These are phyloP conservation scores for Lasiodiplodia hormozganensis DNA, from an alignment of 2,329 filamentous ascomycete genomes.

Conservation along the genomic window DNA sequence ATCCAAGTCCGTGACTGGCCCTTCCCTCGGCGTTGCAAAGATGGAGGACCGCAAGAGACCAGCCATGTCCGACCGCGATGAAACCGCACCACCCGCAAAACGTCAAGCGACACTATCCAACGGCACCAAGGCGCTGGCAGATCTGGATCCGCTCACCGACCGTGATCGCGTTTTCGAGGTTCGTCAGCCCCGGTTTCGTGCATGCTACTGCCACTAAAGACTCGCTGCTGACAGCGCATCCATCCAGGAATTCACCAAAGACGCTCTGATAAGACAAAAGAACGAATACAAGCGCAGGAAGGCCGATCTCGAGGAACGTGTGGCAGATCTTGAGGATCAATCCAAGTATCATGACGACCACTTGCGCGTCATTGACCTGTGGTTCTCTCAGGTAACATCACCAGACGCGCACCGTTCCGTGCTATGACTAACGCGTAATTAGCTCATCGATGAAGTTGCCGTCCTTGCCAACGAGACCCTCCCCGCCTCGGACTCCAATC, in stretches of 20 bases:
- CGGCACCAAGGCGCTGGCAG: conserved; percentile 71
- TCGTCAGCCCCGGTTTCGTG: conserved; percentile 49
- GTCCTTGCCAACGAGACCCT: conserved; percentile 49
- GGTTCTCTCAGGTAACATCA: conserved; percentile 85
- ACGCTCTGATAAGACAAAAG: conserved; percentile 97
- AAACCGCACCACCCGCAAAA: conserved; percentile 88
- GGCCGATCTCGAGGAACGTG: conserved; percentile 76
- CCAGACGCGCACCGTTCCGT: background rate
- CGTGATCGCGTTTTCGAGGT: conserved; percentile 62
- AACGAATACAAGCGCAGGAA: conserved; percentile 96
- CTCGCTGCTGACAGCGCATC: conserved; percentile 26
- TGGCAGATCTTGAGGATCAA: conserved; percentile 80
- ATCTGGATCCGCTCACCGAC: conserved; percentile 56
- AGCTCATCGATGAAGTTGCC: conserved; percentile 58
- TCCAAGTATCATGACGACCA: conserved; percentile 90
- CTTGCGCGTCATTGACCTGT: conserved; percentile 85
- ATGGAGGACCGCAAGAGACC: conserved; percentile 99
- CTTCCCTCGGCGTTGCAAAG: conserved; percentile 82
- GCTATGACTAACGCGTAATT: conserved; percentile 36
- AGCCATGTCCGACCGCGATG: conserved; percentile 78
- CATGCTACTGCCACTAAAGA: conserved; percentile 43
- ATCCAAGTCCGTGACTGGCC: conserved; percentile 70
- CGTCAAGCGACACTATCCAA: conserved; percentile 81
- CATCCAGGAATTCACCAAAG: conserved; percentile 84
- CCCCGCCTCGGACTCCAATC: conserved; percentile 1